phyloP scores from a whole-genome alignment of 768 basidiomycete species.

The Podaxis sp. region DNA sequence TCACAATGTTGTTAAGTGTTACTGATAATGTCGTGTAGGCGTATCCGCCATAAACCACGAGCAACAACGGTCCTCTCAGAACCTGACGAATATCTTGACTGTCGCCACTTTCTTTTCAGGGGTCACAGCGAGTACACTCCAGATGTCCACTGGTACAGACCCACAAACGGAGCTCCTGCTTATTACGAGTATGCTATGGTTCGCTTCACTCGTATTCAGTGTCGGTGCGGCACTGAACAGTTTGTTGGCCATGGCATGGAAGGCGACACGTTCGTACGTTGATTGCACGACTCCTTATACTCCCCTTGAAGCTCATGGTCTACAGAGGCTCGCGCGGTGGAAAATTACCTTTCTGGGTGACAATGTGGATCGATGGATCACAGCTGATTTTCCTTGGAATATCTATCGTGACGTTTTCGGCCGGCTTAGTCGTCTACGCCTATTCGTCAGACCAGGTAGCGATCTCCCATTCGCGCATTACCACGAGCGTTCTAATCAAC shows the following conservation, averaged over 20 bases:
- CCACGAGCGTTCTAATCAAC: not conserved
- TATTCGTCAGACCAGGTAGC: constrained; percentile 3
- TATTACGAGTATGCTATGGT: constrained; percentile 24
- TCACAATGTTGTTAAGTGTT: not conserved
- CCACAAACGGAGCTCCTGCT: not conserved
- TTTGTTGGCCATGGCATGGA: constrained; percentile 22
- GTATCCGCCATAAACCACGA: constrained; percentile 4
- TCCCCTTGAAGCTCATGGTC: not conserved
- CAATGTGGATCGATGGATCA: constrained; percentile 8
- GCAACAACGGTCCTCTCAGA: constrained; percentile 5
- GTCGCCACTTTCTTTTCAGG: constrained; percentile 29
- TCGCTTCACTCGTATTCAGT: constrained; percentile 24
- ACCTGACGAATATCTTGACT: constrained; percentile 17
- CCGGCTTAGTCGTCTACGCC: constrained; percentile 1
- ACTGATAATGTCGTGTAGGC: not conserved
- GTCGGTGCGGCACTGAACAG: constrained; percentile 26
- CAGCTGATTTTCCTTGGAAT: constrained; percentile 9
- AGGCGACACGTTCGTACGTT: constrained; percentile 23
- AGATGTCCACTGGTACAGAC: constrained; percentile 13
- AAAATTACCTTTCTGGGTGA: constrained; percentile 6
- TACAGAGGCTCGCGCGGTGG: constrained; percentile 4
- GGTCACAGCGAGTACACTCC: constrained; percentile 25
- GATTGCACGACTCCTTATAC: not conserved
- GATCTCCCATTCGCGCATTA: not conserved
- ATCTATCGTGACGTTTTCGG: constrained; percentile 6